Evolutionary conservation across 345 rosid genomes (phyloP).

Genomic region (Boechera retrofracta): DNA sequence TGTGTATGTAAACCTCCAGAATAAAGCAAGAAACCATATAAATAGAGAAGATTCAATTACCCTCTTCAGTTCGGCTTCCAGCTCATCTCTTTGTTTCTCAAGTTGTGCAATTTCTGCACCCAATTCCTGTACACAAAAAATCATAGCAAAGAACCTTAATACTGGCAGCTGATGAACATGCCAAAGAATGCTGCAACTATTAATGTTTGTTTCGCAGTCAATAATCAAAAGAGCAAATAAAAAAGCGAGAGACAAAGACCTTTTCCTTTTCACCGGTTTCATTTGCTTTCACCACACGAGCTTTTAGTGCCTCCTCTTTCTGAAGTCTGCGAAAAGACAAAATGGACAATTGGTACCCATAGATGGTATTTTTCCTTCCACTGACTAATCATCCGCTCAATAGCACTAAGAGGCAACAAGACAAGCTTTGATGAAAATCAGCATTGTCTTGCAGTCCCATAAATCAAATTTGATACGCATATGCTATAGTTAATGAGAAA

Average conservation of each 20-base stretch:
- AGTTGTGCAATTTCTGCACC: constrained; percentile 75
- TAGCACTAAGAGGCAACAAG: constrained; percentile 9
- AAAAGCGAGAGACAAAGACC: constrained; percentile 48
- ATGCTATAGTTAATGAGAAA: constrained; percentile 7
- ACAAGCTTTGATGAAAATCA: constrained; percentile 12
- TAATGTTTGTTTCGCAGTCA: not conserved
- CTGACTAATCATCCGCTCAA: constrained; percentile 9
- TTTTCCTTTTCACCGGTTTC: constrained; percentile 82
- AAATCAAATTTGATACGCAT: constrained; percentile 15
- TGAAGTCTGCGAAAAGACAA: constrained; percentile 54
- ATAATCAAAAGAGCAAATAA: constrained; percentile 21
- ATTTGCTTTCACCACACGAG: constrained; percentile 77
- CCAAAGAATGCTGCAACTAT: constrained; percentile 8
- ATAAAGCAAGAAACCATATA: constrained; percentile 24
- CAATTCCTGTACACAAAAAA: constrained; percentile 66
- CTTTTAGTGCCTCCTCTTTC: constrained; percentile 90
- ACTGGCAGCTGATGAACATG: constrained; percentile 24
- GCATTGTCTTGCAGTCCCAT: constrained; percentile 7
- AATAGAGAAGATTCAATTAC: constrained; percentile 45
- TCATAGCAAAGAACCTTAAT: constrained; percentile 30
- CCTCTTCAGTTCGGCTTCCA: constrained; percentile 93
- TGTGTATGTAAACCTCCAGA: constrained; percentile 13
- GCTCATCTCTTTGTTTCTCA: constrained; percentile 83
- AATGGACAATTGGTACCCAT: constrained; percentile 22
- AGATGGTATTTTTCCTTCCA: constrained; percentile 21